phyloP scores from a whole-genome alignment of 2,329 filamentous ascomycete species.

The Fusarium temperatum region DNA sequence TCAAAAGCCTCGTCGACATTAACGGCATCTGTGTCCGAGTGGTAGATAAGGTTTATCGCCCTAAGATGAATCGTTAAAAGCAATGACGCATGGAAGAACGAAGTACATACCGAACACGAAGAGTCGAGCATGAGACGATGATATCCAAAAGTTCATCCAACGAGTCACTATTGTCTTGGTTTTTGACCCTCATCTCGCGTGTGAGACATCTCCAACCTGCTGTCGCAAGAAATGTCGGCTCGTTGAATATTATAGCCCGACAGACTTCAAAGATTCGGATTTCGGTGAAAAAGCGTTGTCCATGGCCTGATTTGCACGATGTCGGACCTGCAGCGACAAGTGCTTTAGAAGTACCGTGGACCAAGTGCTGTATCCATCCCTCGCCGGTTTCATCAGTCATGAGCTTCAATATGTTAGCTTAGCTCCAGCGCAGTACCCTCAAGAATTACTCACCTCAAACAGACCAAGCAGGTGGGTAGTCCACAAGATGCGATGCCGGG shows the following conservation, averaged over 20 bases:
- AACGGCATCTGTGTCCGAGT: fast-evolving
- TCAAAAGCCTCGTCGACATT: background rate
- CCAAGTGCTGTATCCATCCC: conserved; percentile 48
- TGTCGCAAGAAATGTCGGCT: conserved; percentile 39
- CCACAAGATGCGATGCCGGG: conserved; percentile 42
- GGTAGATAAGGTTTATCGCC: background rate
- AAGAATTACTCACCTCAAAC: conserved; percentile 43
- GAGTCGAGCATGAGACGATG: conserved; percentile 43
- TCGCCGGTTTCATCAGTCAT: conserved; percentile 45
- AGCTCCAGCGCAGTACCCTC: too few species aligned
- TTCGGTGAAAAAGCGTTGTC: conserved; percentile 44
- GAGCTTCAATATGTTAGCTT: conserved; percentile 32
- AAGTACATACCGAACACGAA: conserved; percentile 44
- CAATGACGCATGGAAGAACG: fast-evolving
- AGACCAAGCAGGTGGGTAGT: conserved; percentile 47
- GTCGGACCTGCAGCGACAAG: conserved; percentile 44
- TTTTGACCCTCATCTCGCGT: background rate
- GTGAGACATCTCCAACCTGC: conserved; percentile 37
- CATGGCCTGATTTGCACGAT: conserved; percentile 33
- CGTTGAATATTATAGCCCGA: conserved; percentile 45
- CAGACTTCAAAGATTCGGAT: conserved; percentile 47
- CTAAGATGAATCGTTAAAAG: background rate
- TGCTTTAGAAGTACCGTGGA: conserved; percentile 47
- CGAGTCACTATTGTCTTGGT: fast-evolving
- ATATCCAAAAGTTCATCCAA: conserved; percentile 45